phyloP scores from a whole-genome alignment of 2,329 filamentous ascomycete genomes.

The Monilinia fructigena region DNA sequence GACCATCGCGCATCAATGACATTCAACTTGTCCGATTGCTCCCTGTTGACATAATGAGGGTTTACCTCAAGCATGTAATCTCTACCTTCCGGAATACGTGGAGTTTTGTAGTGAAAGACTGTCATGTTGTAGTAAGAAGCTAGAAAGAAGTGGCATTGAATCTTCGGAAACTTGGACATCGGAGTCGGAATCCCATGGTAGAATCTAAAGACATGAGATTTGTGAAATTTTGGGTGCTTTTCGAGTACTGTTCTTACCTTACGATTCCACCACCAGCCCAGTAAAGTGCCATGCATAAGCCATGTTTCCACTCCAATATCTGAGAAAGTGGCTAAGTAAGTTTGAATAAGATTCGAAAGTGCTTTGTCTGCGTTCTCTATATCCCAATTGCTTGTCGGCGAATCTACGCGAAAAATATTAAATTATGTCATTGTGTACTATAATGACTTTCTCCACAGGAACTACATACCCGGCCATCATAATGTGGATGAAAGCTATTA shows the following conservation, averaged over 20 bases:
- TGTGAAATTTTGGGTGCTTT: background rate
- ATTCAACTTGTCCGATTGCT: slow-evolving; percentile 66
- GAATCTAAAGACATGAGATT: slow-evolving; percentile 45
- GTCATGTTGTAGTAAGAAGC: slow-evolving; percentile 50
- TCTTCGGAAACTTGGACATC: slow-evolving; percentile 56
- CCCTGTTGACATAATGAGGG: slow-evolving; percentile 63
- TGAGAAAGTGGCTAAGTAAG: slow-evolving; percentile 68
- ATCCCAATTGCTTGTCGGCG: slow-evolving; percentile 43
- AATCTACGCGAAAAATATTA: slow-evolving; percentile 37
- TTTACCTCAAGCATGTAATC: slow-evolving; percentile 76
- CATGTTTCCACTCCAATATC: slow-evolving; percentile 50
- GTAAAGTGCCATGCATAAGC: slow-evolving; percentile 76
- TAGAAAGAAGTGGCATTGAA: slow-evolving; percentile 54
- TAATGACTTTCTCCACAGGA: background rate
- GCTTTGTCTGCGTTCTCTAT: slow-evolving; percentile 47
- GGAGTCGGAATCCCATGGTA: slow-evolving; percentile 82
- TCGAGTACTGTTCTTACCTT: slow-evolving; percentile 31
- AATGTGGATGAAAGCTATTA: slow-evolving; percentile 42
- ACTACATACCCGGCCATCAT: slow-evolving; percentile 42
- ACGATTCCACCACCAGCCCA: slow-evolving; percentile 86
- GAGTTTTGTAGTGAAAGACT: slow-evolving; percentile 39
- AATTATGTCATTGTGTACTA: background rate
- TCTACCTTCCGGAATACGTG: slow-evolving; percentile 43
- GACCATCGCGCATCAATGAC: slow-evolving; percentile 83
- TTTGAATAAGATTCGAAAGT: slow-evolving; percentile 68